Evolutionary conservation across 2,329 filamentous ascomycete genomes (phyloP).

Genomic region (Fusarium concolor): DNA sequence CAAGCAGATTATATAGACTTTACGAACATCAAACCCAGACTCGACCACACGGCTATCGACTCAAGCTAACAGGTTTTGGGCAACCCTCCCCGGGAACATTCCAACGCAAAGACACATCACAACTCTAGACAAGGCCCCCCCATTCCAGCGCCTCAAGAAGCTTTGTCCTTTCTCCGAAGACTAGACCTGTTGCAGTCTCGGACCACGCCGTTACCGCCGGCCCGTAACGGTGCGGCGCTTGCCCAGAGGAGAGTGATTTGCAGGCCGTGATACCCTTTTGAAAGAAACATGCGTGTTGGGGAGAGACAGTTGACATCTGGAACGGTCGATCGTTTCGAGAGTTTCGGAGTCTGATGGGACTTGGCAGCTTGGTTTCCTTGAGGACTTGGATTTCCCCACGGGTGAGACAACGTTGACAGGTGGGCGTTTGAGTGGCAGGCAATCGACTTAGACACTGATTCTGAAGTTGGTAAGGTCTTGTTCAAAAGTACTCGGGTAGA

Average conservation of each 20-base stretch:
- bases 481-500: no score
- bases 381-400: no score
- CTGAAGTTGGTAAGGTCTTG: no score
- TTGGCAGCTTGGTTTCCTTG: no score
- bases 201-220: constrained; percentile 26
- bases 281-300: not conserved
- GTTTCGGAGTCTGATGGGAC: not conserved
- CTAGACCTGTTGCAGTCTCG: constrained; percentile 11
- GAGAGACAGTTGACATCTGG: not conserved
- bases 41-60: not conserved
- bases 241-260: not conserved
- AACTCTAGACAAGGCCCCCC: not conserved
- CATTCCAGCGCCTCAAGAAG: not conserved
- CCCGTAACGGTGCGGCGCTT: constrained; percentile 4
- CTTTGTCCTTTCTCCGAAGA: not conserved
- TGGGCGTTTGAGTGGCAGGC: no score
- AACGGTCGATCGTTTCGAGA: not conserved
- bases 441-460: no score
- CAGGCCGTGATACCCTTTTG: not conserved
- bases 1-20: constrained; percentile 25
- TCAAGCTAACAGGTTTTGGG: constrained; percentile 4
- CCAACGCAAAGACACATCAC: not conserved
- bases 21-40: not conserved
- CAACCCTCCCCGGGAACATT: constrained; percentile 16
- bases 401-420: no score